phyloP scores from a whole-genome alignment of 2,329 filamentous ascomycete species.

The Hypoxylon sp. region DNA sequence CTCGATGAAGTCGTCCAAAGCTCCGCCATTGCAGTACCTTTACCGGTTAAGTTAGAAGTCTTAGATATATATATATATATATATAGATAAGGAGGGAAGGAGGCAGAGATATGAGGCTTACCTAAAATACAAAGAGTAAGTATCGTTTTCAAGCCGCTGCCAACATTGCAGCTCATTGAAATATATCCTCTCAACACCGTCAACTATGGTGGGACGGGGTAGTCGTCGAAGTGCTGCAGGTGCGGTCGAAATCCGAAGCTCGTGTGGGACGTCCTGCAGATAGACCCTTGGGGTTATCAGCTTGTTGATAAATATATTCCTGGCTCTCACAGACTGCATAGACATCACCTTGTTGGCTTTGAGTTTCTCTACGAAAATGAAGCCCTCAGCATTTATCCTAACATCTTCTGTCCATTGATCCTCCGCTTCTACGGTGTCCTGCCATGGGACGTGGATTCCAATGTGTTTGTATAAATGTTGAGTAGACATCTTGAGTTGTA shows the following conservation, averaged over 20 bases:
- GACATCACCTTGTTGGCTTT: not conserved
- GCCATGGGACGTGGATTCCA: slow-evolving; percentile 2
- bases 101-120: not conserved
- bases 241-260: slow-evolving; percentile 21
- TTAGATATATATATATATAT: too few species aligned
- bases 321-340: slow-evolving; percentile 9
- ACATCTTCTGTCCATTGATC: not conserved
- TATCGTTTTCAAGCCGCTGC: not conserved
- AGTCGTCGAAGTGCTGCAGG: not conserved
- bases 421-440: not conserved
- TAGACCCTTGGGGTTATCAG: not conserved
- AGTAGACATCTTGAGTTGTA: not conserved
- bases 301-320: slow-evolving; percentile 17
- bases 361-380: slow-evolving; percentile 1
- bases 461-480: slow-evolving; percentile 1
- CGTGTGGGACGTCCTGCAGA: not conserved
- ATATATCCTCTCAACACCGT: not conserved
- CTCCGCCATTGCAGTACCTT: slow-evolving; percentile 25
- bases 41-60: not conserved
- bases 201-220: not conserved
- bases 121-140: slow-evolving; percentile 28
- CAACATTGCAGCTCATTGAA: slow-evolving; percentile 15
- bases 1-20: not conserved
- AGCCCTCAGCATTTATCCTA: not conserved
- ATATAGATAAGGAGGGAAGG: too few species aligned